These are phyloP conservation scores for Tetracladium maxilliforme DNA, from an alignment of 2,329 filamentous ascomycete genomes.

Conservation along the genomic window DNA sequence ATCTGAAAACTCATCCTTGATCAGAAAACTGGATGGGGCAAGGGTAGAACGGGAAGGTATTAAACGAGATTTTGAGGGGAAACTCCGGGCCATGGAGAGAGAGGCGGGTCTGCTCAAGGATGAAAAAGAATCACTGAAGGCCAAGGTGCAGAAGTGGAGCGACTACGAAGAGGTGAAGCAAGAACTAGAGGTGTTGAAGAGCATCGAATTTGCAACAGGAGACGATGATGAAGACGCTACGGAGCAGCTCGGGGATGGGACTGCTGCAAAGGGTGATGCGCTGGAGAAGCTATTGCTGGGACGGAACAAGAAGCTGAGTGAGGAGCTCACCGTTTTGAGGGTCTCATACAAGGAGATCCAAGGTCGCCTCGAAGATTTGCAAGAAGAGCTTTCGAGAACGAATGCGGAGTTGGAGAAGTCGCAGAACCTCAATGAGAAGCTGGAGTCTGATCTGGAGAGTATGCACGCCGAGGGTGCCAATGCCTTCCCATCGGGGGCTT, in stretches of 20 bases:
- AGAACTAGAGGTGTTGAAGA: constrained; percentile 91
- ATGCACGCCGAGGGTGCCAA: constrained; percentile 78
- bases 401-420: constrained; percentile 79
- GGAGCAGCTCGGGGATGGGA: constrained; percentile 30
- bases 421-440: constrained; percentile 69
- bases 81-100: constrained; percentile 64
- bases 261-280: constrained; percentile 57
- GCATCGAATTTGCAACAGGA: constrained; percentile 89
- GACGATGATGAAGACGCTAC: constrained; percentile 52
- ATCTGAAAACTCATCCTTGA: constrained; percentile 83
- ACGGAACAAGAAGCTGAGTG: constrained; percentile 90
- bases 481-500: constrained; percentile 76
- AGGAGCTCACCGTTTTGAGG: constrained; percentile 82
- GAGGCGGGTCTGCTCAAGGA: constrained; percentile 60
- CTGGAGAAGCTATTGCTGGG: constrained; percentile 83
- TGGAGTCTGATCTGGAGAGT: constrained; percentile 82
- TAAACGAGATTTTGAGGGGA: constrained; percentile 61
- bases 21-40: constrained; percentile 74
- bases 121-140: constrained; percentile 67
- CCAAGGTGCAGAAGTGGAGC: constrained; percentile 74
- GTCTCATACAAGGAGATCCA: constrained; percentile 92
- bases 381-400: constrained; percentile 69
- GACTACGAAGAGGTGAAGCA: constrained; percentile 96
- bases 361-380: constrained; percentile 60
- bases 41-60: constrained; percentile 74